These are phyloP conservation scores for Cantharellus anzutake DNA, from an alignment of 768 basidiomycete genomes.

Conservation along the genomic window DNA sequence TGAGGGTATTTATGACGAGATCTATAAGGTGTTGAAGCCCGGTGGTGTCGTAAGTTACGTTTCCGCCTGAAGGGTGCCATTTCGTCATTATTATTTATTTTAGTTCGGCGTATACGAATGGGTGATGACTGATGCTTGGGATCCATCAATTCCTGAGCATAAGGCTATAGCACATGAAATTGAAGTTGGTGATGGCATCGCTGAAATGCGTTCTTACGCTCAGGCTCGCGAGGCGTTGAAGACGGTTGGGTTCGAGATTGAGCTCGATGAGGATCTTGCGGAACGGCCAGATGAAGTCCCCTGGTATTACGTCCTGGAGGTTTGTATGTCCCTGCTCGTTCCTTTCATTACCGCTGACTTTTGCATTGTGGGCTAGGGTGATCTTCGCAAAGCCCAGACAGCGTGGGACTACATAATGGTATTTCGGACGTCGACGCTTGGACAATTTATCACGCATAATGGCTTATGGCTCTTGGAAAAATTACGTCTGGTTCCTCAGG, in stretches of 20 bases:
- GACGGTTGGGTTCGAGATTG: conserved; percentile 69
- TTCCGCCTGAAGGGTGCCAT: neutral
- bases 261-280: conserved; percentile 89
- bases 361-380: conserved; percentile 20
- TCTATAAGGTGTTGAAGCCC: conserved; percentile 84
- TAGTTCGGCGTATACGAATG: conserved; percentile 98
- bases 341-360: neutral
- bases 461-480: conserved; percentile 59
- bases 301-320: conserved; percentile 97
- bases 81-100: neutral
- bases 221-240: conserved; percentile 57
- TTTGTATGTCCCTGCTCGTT: neutral
- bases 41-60: conserved; percentile 66
- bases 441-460: conserved; percentile 67
- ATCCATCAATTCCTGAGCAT: conserved; percentile 68
- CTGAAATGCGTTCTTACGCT: conserved; percentile 76
- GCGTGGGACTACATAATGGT: conserved; percentile 78
- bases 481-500: conserved; percentile 70
- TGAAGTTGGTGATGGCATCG: conserved; percentile 91
- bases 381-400: conserved; percentile 83
- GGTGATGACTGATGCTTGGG: conserved; percentile 95
- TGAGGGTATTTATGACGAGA: conserved; percentile 90
- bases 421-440: conserved; percentile 80
- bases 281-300: conserved; percentile 55
- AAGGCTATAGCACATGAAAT: conserved; percentile 81